These are phyloP conservation scores for Carex arenaria DNA, from an alignment of 202 grass and related monocot species.

Conservation along the genomic window DNA sequence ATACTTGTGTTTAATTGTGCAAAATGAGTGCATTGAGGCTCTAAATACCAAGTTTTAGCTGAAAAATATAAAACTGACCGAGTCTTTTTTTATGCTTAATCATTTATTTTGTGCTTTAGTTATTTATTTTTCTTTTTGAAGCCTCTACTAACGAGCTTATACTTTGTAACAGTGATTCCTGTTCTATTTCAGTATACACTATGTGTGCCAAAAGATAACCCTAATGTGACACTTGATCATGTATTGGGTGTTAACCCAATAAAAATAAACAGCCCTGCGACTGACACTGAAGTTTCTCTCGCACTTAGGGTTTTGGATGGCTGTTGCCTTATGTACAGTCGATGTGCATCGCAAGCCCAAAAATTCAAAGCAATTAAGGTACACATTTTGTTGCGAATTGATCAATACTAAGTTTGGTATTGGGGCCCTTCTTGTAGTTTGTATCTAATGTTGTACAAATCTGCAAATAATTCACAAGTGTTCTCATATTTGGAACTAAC, in stretches of 20 bases:
- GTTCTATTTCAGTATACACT: constrained; percentile 97
- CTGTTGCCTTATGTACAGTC: constrained; percentile 86
- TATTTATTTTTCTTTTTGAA: background rate
- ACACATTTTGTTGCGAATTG: constrained; percentile 2
- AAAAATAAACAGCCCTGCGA: constrained; percentile 74
- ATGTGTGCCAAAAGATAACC: constrained; percentile 58
- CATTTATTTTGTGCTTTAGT: background rate
- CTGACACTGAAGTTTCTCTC: constrained; percentile 85
- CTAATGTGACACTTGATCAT: constrained; percentile 56
- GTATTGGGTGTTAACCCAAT: constrained; percentile 73
- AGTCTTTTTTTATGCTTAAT: background rate
- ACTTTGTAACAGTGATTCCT: constrained; percentile 82
- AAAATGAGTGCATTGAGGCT: background rate
- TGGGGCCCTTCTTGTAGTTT: background rate
- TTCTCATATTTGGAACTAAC: background rate
- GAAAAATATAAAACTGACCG: background rate
- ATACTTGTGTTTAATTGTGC: background rate
- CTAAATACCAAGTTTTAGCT: background rate
- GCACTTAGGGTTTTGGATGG: constrained; percentile 97
- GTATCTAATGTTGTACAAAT: background rate
- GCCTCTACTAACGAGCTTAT: constrained; percentile 47
- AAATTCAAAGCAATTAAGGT: constrained; percentile 97
- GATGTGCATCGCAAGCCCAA: constrained; percentile 77
- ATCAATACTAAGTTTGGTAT: background rate
- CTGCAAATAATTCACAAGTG: background rate